Evolutionary conservation across 1,284 basidiomycete species (phyloP), one percentile per base, ranked within the genome.

Genomic region (Ceratobasidium sp.): DNA sequence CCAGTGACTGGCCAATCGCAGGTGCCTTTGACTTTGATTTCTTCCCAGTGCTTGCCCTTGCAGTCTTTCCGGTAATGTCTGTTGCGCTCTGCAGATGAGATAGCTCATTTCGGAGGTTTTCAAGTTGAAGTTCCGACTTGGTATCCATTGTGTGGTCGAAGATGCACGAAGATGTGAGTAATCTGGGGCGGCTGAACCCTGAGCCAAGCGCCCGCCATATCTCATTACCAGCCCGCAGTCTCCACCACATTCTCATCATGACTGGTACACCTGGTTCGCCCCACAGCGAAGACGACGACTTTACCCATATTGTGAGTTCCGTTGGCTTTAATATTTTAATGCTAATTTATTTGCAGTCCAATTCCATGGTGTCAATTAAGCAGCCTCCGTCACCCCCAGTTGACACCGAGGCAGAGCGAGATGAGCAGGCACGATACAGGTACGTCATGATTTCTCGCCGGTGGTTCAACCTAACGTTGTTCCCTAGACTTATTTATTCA

Each of bases 401-500:
- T 6, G 60, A 64, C 21, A 64, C 60, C 13, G 49, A 47, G 19
- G 16, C 60, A 2, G 60, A 64, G 60, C 49, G 50, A 23, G 60
- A 64, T 53, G 60, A 64, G 39, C 60, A 64, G 33, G 59, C 60
- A 8, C 47, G 49, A 14, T 64, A 64, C 19, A 41, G n/a, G 60
- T 54, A 39, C 1, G 60, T 44, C 19, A 23, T n/a, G 23, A 2
- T 44, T 21, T 11, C 3, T 2, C 53, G 39, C 3, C n/a, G 7
- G 8, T 53, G 14, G 27, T 39, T 64, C 11, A 25, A 25, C 49
- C 42, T 6, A n/a, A 7, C 42, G 33, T 8, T 42, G 9, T 21
- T 29, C 6, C 27, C 16, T 75, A 82, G 89, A 60, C 81, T 97
- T 52, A 78, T 96, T 19, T 96, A 93, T 75, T 90, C 86, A 77